phyloP scores from a whole-genome alignment of 192 early-diverging fungal genomes.

The Diversispora eburnea region DNA sequence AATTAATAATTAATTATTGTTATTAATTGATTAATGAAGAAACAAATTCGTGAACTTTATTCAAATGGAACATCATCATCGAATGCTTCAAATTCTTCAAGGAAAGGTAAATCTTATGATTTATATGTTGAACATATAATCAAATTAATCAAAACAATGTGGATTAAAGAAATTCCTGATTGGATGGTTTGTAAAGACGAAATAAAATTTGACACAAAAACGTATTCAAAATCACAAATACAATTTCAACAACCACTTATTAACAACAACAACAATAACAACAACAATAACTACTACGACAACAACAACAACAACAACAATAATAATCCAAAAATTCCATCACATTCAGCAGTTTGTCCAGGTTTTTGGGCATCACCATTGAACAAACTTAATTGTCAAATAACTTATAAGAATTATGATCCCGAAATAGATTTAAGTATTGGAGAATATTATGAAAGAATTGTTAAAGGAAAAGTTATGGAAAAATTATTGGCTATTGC shows the following conservation, averaged over 20 bases:
- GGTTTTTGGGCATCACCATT: slow-evolving; percentile 35
- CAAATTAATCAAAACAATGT: neutral
- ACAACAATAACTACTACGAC: neutral
- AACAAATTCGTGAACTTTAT: slow-evolving; percentile 21
- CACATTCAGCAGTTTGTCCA: slow-evolving; percentile 34
- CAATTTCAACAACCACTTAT: neutral
- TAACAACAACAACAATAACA: neutral
- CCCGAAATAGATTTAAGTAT: slow-evolving; percentile 35
- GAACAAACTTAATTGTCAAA: slow-evolving; percentile 39
- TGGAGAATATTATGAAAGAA: slow-evolving; percentile 34
- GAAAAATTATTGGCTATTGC: slow-evolving; percentile 38
- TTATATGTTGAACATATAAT: slow-evolving; percentile 7
- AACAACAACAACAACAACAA: neutral
- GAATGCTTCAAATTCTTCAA: neutral
- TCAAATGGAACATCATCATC: neutral
- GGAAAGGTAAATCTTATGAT: neutral
- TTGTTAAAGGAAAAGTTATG: slow-evolving; percentile 29
- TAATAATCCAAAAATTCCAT: slow-evolving; percentile 20
- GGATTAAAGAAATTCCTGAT: neutral
- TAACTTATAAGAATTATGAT: slow-evolving; percentile 38
- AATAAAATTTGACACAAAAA: neutral
- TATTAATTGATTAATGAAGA: neutral
- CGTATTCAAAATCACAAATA: neutral
- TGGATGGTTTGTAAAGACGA: slow-evolving; percentile 5
- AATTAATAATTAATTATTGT: too few relatives aligned